Base-by-base conservation (phyloP, 164 flowering plant species). In the Annona squamosa region DNA sequence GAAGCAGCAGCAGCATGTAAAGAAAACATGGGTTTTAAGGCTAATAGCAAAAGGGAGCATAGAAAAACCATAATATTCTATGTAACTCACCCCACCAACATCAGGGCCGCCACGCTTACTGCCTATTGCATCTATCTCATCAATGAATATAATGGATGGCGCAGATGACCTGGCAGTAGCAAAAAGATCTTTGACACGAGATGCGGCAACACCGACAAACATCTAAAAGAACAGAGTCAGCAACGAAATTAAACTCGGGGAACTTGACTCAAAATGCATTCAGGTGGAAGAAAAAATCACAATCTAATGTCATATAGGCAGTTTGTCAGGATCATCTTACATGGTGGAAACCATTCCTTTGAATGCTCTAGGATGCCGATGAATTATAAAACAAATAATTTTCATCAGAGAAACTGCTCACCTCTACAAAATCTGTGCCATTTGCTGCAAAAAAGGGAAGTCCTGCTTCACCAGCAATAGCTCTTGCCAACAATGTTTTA, bases 401-500 rank as follows among this genome's bases (percentile, higher is more conserved):
- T 17, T 3, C 68, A 13, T 41, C 17, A 12, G 43, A 10, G 41
- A 63, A n/a, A 63, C 19, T 3, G 17, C 59, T 86, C 76, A 90
- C 98, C 98, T 94, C 97, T 18, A 94, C 97, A 86, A 94, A 94
- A 84, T 94, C 99, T 45, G 97, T 94, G 67, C 99, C 99, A 84
- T 85, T 94, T 65, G 89, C 90, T 1, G 99, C 99, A 80, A 94
- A 92, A 77, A 94, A 94, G 57, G 99, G 99, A 77, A 94, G 89
- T 41, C 99, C 99, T 68, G 98, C 90, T 82, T 94, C 99, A 76
- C 99, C 99, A 82, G 99, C 99, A 83, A 94, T 94, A 71, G 99
- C 99, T 84, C 89, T 94, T 71, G 99, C 99, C 68, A 94, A 83
- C 74, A 94, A 84, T 63, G 98, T 92, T 84, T 94, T 94, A 73